Evolutionary conservation across 2,329 filamentous ascomycete genomes (phyloP).

Genomic region (Pyricularia sp.): DNA sequence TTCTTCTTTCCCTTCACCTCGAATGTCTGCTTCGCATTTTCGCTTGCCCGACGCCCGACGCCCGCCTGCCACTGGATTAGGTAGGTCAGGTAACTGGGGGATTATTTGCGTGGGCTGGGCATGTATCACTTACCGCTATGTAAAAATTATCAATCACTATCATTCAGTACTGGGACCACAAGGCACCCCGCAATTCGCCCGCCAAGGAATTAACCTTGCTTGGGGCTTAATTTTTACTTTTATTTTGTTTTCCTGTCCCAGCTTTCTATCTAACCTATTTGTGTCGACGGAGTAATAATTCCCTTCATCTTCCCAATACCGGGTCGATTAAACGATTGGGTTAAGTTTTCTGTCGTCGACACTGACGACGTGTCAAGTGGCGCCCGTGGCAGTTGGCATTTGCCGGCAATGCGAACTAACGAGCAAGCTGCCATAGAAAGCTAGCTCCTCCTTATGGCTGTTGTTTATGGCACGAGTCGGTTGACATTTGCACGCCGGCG

Average conservation of each 20-base stretch:
- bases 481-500: not conserved
- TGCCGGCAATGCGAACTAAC: not conserved
- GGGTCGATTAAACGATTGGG: not conserved
- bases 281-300: not conserved
- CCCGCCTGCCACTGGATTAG: not conserved
- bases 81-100: not conserved
- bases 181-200: not conserved
- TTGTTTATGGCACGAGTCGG: not conserved
- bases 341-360: not conserved
- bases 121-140: not conserved
- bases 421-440: not conserved
- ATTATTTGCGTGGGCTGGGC: not conserved
- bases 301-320: not conserved
- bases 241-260: not conserved
- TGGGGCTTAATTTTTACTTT: too few species aligned
- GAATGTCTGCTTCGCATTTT: not conserved
- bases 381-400: not conserved
- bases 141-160: too few species aligned
- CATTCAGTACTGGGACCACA: not conserved
- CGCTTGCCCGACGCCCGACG: not conserved
- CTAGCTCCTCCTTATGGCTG: not conserved
- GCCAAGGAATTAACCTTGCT: not conserved
- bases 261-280: not conserved
- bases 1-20: not conserved
- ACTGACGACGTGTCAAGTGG: not conserved